Conservation (phyloP, 352 stramenopile genomes). For the Phytophthora pseudosyringae region DNA sequence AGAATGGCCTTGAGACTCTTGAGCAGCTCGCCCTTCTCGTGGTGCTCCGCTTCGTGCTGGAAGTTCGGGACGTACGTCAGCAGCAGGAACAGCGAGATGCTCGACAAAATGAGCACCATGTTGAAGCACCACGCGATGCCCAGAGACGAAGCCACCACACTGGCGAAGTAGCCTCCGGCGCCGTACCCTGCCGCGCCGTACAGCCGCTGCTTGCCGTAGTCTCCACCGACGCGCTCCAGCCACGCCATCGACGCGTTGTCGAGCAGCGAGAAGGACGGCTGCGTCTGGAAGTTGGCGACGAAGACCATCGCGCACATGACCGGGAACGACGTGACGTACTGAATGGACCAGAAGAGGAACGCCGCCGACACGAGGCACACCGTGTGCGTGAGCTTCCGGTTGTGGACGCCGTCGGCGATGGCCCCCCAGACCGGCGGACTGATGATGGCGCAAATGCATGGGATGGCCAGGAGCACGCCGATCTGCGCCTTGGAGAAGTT, state of each 20-base stretch:
- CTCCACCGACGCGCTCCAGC: conserved; percentile 42
- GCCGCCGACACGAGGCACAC: conserved; percentile 51
- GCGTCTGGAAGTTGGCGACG: conserved; percentile 55
- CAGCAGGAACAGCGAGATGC: conserved; percentile 42
- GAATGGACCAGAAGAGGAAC: conserved; percentile 53
- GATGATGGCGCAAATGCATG: conserved; percentile 53
- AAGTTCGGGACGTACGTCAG: conserved; percentile 47
- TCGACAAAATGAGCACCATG: conserved; percentile 50
- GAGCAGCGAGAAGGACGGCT: conserved; percentile 49
- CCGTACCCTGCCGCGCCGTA: conserved; percentile 55
- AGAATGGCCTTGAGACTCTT: conserved; percentile 41
- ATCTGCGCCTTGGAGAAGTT: conserved; percentile 67
- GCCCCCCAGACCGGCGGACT: conserved; percentile 50
- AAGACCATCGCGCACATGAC: conserved; percentile 54
- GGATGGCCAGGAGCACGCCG: conserved; percentile 45
- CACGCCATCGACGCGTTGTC: conserved; percentile 50
- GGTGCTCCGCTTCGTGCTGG: conserved; percentile 39
- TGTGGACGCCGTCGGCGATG: conserved; percentile 46
- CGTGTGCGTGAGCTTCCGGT: conserved; percentile 51
- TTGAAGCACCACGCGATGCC: conserved; percentile 58
- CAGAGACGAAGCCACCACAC: conserved; percentile 43
- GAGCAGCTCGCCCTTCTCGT: conserved; percentile 37
- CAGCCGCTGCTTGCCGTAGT: conserved; percentile 60
- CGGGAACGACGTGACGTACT: conserved; percentile 50
- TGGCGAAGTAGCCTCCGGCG: conserved; percentile 49